Base-by-base conservation (phyloP, 148 eudicot genomes). In the Vaccinium macrocarpon region DNA sequence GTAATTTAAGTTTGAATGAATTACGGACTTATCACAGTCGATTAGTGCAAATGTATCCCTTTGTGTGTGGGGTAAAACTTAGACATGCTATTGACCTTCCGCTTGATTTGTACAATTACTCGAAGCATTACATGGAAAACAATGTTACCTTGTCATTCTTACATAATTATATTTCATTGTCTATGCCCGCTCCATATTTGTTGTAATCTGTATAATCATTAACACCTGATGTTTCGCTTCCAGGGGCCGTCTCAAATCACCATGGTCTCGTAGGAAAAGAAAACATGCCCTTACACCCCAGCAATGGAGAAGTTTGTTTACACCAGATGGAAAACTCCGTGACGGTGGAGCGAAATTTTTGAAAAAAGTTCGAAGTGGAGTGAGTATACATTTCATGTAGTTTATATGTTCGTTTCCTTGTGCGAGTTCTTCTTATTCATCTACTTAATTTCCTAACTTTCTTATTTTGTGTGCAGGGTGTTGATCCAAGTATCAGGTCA, bases 301-400 rank as follows among this genome's bases (percentile, higher is more conserved):
- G 73, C 94, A 92, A 42, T 96, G 99, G 99, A 92, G 86, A 89
- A 90, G 86, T 83, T 83, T 90, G 62, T 94, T 96, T 89, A 87
- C 94, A 29, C 84, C 93, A 59, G 95, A 94, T 64, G 98, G 99
- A 51, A 94, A 89, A 84, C 94, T 93, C 38, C 94, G 90, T 85
- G 94, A 91, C 86, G 91, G 93, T 71, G 99, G 98, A 88, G 88
- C 89, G 80, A 92, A 95, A 87, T 93, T 96, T 89, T 88, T 96
- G 88, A 96, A 92, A 82, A 94, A 93, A 96, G 92, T 96, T 83
- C 95, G 99, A 75, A 93, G 96, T 84, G 98, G 98, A 77, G 99
- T 96, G 83, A 91, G 92, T 89, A 29, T 15, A 72, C 87, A 73
- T 71, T 78, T 74, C 62, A 77, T 66, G 29, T 42, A 23, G 57